Evolutionary conservation across 352 stramenopile species (phyloP), one percentile per base, ranked within the genome.

Genomic region (Pythium brachiatum): DNA sequence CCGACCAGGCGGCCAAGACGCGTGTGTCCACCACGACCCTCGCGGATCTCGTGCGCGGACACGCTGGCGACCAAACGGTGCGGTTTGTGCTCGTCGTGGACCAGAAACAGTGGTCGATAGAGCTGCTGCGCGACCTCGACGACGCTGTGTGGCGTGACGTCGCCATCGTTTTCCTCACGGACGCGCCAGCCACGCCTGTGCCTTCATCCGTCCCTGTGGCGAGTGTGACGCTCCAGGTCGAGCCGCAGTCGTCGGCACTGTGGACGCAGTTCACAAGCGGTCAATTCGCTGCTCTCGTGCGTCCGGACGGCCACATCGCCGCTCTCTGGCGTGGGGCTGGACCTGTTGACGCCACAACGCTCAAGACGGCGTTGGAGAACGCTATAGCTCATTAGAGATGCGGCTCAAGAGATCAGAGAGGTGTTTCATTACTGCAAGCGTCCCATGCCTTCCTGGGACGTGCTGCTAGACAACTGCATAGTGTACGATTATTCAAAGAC

Each of bases 261-360:
- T 88, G 81, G 81, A 20, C 26, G 2, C 63, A 62, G 41, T 93
- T 93, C 44, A 61, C 66, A 9, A 2, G 39, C 9, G 58, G 46
- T 9, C 64, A 77, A 16, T 50, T 54, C 2, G 84, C 80, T 26
- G 72, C 76, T 31, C 73, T 96, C 23, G 66, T 96, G 20, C 86
- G 88, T 54, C 88, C 88, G 11, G 88, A 96, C 61, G 84, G 86
- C 31, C 86, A 95, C 57, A 62, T 96, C 38, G 85, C 76, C n/a
- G 71, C 58, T 7, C 52, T 94, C 13, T 95, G 86, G 79, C 59
- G 9, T 34, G 13, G 15, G 3, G 38, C 7, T 8, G 13, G 6
- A 0, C 0, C 31, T n/a, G 31, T 70, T 3, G 32, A 57, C 13
- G 29, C 27, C 16, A 12, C 52, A 2, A 34, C 53, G 12, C 57